These are phyloP conservation scores for Thraustochytrium sp. DNA, from an alignment of 352 stramenopile species.

Conservation along the genomic window DNA sequence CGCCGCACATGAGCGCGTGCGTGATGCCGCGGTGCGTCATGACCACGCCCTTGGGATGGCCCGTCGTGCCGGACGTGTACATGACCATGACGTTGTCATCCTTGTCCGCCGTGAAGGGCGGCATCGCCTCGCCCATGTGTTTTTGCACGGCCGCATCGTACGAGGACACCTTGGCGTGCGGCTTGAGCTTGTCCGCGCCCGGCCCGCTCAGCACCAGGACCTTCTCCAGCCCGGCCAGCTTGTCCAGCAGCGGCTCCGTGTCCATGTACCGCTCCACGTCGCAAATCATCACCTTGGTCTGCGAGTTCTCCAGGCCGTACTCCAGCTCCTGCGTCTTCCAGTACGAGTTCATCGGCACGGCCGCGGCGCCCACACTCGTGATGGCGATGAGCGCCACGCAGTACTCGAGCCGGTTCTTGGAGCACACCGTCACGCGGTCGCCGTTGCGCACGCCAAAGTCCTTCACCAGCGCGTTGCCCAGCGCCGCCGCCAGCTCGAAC, in stretches of 20 bases:
- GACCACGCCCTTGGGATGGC: conserved; percentile 73
- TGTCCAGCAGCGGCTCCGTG: conserved; percentile 2
- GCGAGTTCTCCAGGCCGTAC: conserved; percentile 24
- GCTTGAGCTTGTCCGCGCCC: not conserved
- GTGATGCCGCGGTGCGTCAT: conserved; percentile 62
- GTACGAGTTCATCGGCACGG: conserved; percentile 42
- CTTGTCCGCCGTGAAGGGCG: not conserved
- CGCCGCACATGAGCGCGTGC: not conserved
- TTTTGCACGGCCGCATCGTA: not conserved
- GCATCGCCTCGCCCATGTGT: not conserved
- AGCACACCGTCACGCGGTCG: conserved; percentile 13
- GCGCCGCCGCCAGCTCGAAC: not conserved
- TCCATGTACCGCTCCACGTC: conserved; percentile 7
- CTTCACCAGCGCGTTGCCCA: not conserved
- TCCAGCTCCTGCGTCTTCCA: conserved; percentile 41
- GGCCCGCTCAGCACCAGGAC: not conserved
- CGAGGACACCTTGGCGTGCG: not conserved
- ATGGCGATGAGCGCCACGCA: conserved; percentile 16
- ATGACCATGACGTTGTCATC: conserved; percentile 67
- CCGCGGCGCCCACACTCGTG: not conserved
- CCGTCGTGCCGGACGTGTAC: conserved; percentile 76
- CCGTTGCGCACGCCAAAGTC: not conserved
- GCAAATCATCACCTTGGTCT: conserved; percentile 35
- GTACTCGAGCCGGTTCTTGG: conserved; percentile 31
- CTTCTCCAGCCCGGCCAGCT: not conserved